Evolutionary conservation across 495 filamentous ascomycete genomes (phyloP).

Genomic region (Penicillium malachiteum): DNA sequence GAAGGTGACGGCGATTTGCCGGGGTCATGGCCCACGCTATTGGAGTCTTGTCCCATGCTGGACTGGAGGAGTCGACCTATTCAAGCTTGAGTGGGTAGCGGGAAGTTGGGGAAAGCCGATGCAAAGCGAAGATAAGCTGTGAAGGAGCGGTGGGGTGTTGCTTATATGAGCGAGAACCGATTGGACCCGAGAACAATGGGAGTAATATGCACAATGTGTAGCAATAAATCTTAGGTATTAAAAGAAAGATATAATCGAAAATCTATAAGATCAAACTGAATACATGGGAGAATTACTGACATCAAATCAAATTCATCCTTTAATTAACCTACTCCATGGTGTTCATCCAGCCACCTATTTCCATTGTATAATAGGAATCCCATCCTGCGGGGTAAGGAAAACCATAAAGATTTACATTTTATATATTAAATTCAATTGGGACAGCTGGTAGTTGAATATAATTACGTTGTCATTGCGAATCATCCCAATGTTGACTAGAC

Average conservation of each 20-base stretch:
- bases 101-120: conserved; percentile 39
- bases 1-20: conserved; percentile 35
- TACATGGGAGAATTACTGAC: no score
- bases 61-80: conserved; percentile 2
- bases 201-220: no score
- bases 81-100: conserved; percentile 6
- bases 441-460: no score
- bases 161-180: conserved; percentile 27
- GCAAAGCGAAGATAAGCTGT: conserved; percentile 47
- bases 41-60: conserved; percentile 29
- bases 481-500: no score
- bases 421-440: no score
- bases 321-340: not conserved
- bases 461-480: no score
- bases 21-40: conserved; percentile 20
- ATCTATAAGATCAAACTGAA: no score
- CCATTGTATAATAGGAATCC: conserved; percentile 18
- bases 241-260: not conserved
- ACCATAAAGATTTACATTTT: conserved; percentile 12
- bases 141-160: conserved; percentile 36
- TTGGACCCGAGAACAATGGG: conserved; percentile 4
- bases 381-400: conserved; percentile 13
- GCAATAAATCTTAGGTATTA: no score
- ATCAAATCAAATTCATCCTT: no score
- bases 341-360: conserved; percentile 17